Percentiles rank a stretch among this genome's conserved stretches.
These are phyloP conservation scores for Rhizoclosmatium sp. DNA, from an alignment of 192 early-diverging fungal genomes.

Conservation along the genomic window DNA sequence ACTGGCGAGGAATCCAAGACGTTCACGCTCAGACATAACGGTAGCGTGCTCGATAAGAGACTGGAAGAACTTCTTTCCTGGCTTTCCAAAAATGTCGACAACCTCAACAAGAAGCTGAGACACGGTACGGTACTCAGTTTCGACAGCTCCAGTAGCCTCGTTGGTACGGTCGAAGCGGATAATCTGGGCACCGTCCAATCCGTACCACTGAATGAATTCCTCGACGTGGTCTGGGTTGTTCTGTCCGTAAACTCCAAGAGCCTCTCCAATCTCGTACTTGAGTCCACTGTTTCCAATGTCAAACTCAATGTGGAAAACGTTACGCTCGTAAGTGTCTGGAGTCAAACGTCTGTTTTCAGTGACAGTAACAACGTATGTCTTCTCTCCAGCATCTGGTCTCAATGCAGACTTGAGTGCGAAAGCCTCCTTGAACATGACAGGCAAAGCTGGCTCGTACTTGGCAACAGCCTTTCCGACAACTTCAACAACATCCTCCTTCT, in stretches of 20 bases:
- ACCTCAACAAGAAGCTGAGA: conserved; percentile 82
- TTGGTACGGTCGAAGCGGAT: conserved; percentile 67
- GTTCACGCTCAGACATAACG: conserved; percentile 68
- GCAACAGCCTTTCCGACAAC: conserved; percentile 34
- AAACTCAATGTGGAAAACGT: conserved; percentile 97
- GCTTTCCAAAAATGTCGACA: conserved; percentile 93
- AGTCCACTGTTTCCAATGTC: conserved; percentile 81
- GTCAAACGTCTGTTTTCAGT: conserved; percentile 87
- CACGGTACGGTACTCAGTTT: conserved; percentile 75
- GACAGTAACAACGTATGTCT: conserved; percentile 67
- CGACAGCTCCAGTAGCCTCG: conserved; percentile 50
- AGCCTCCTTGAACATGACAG: conserved; percentile 78
- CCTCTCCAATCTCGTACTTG: conserved; percentile 92
- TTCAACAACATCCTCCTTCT: conserved; percentile 51
- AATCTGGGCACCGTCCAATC: conserved; percentile 69
- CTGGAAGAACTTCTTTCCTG: conserved; percentile 93
- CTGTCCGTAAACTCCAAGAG: conserved; percentile 90
- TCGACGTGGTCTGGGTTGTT: conserved; percentile 80
- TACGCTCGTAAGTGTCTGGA: conserved; percentile 88
- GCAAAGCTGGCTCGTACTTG: conserved; percentile 68
- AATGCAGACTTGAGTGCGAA: conserved; percentile 54
- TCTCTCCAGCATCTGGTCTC: conserved; percentile 71
- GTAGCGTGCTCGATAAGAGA: conserved; percentile 75
- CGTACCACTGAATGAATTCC: conserved; percentile 78
- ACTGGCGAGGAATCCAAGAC: conserved; percentile 50